A percentile compares a stretch with the other conserved stretches of the same genome.
phyloP scores from a whole-genome alignment of 345 rosid genomes.

The Arabis alpina region DNA sequence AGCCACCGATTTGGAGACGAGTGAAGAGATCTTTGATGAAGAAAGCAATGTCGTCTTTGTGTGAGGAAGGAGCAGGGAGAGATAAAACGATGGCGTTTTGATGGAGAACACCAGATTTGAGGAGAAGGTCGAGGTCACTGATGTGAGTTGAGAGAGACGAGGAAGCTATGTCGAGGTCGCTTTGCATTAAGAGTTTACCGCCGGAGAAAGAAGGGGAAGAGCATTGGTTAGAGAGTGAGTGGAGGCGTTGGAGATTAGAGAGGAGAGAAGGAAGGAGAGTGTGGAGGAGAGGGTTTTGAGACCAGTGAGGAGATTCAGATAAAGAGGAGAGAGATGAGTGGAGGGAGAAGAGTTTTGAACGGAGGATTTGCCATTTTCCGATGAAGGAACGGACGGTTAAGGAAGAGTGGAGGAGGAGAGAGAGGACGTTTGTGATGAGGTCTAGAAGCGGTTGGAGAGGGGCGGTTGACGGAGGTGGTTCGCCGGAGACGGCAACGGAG shows the following conservation, averaged over 20 bases:
- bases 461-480: conserved; percentile 38
- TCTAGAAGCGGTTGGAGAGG: conserved; percentile 71
- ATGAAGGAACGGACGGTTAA: conserved; percentile 62
- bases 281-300: conserved; percentile 70
- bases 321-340: conserved; percentile 57
- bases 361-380: conserved; percentile 80
- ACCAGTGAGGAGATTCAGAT: conserved; percentile 75
- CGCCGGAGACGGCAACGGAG: conserved; percentile 42
- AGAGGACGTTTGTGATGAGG: conserved; percentile 60
- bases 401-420: conserved; percentile 64
- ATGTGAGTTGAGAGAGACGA: conserved; percentile 62
- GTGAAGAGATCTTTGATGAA: conserved; percentile 80
- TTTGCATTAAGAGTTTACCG: conserved; percentile 82
- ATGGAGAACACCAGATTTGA: conserved; percentile 80
- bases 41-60: conserved; percentile 59
- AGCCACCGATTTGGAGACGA: conserved; percentile 77
- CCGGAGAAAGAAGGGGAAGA: conserved; percentile 56
- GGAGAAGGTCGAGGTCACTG: conserved; percentile 70
- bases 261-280: conserved; percentile 71
- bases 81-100: conserved; percentile 77
- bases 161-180: conserved; percentile 87
- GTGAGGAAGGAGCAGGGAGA: conserved; percentile 60
- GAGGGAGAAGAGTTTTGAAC: conserved; percentile 62
- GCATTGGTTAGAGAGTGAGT: conserved; percentile 67
- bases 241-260: conserved; percentile 75